Base-by-base conservation (phyloP, 1,284 basidiomycete genomes). In the Apiotrichum siamense region DNA sequence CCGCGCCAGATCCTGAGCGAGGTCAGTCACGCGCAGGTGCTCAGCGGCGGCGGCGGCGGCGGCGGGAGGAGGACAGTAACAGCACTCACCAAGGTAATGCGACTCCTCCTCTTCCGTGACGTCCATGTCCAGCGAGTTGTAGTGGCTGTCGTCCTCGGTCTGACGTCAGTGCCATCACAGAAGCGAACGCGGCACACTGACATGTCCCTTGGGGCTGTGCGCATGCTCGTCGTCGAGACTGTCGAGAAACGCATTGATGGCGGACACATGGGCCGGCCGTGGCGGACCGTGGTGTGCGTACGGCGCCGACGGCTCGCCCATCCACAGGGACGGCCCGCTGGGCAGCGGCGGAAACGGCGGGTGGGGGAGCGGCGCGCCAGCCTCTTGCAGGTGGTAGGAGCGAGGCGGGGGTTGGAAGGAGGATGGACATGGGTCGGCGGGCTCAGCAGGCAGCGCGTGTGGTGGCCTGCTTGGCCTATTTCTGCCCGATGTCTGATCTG, bases 71-170 rank as follows among this genome's bases (percentile, higher is more conserved):
- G n/a, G n/a, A n/a, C n/a, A n/a, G n/a, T n/a, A 11, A 23, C 35
- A 4, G 18, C 18, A 12, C 55, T 21, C 32, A 60, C 59, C 59
- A 3, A 61, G 52, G 44, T 59, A 61, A 41, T 61, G 59, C 7
- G 49, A 52, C 46, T 59, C 59, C 42, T 61, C 59, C 39, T 50
- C 50, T 21, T 60, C 56, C 1, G 54, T 56, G 27, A 49, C 50
- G 13, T 50, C 54, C 40, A 56, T 45, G 31, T 58, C 57, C n/a
- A 57, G 57, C 18, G 54, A 61, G 24, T 41, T 40, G 50, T 59
- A 59, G 24, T 44, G 35, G 29, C 13, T 43, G 42, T 38, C 49
- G 38, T 35, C 44, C 9, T 47, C 38, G 21, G 10, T 11, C 46
- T 47, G 17, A 3, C 13, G 15, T 43, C n/a, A 43, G 26, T n/a